These are phyloP conservation scores for Amyloporia xantha DNA, from an alignment of 768 basidiomycete genomes.

Conservation along the genomic window DNA sequence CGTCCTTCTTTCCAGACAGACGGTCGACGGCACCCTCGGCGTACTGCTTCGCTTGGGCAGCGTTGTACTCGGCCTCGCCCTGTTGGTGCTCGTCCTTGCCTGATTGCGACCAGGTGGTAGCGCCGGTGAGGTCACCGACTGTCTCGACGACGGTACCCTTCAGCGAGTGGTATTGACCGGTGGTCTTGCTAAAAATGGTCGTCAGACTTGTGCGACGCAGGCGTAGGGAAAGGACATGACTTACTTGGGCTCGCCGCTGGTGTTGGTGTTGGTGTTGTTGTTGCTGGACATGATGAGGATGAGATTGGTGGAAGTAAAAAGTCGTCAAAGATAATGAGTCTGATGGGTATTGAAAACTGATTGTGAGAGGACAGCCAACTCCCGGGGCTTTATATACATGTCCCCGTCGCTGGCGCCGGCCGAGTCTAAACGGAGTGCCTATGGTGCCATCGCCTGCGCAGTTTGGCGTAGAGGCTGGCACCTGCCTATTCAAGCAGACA, in stretches of 20 bases:
- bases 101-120: conserved; percentile 32
- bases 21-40: conserved; percentile 42
- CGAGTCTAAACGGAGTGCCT: not conserved
- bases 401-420: not conserved
- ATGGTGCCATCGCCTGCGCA: no score
- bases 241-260: conserved; percentile 20
- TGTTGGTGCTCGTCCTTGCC: conserved; percentile 44
- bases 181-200: conserved; percentile 24
- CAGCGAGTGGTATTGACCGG: conserved; percentile 33
- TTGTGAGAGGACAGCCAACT: not conserved
- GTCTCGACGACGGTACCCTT: conserved; percentile 31
- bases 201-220: not conserved
- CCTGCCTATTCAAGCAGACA: no score
- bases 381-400: not conserved
- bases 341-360: no score
- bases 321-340: not conserved
- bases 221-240: conserved; percentile 1
- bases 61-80: conserved; percentile 40
- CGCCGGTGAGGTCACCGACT: conserved; percentile 38
- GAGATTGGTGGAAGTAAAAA: not conserved
- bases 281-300: conserved; percentile 19
- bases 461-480: no score
- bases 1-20: conserved; percentile 43
- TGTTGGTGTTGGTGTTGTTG: conserved; percentile 16
- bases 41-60: conserved; percentile 45